Evolutionary conservation across 352 stramenopile species (phyloP).

Genomic region (Phytophthora parvispora): DNA sequence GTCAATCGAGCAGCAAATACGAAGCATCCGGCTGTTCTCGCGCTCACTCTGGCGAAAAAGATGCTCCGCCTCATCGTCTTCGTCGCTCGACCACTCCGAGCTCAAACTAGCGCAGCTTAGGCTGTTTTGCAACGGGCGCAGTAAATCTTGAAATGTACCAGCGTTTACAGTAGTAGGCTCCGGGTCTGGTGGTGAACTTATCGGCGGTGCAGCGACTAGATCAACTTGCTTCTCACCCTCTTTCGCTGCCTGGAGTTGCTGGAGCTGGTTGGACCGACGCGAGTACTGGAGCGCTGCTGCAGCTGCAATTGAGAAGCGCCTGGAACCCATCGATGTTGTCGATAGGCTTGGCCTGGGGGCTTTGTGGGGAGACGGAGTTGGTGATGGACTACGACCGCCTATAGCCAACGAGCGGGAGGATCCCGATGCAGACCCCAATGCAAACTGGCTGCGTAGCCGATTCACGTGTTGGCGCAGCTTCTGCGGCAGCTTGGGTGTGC

Average conservation of each 20-base stretch:
- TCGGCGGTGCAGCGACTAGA: background rate
- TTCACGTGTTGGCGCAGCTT: constrained; percentile 68
- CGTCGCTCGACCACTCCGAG: constrained; percentile 42
- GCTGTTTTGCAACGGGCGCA: constrained; percentile 66
- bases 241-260: constrained; percentile 33
- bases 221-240: constrained; percentile 16
- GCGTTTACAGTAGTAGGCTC: constrained; percentile 5
- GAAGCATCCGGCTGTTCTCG: constrained; percentile 64
- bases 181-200: background rate
- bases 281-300: constrained; percentile 42
- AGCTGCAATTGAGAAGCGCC: constrained; percentile 26
- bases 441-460: constrained; percentile 57
- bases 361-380: constrained; percentile 13
- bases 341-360: constrained; percentile 12
- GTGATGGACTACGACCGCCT: constrained; percentile 19
- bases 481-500: constrained; percentile 49
- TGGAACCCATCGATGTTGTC: constrained; percentile 11
- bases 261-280: constrained; percentile 42
- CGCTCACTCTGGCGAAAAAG: constrained; percentile 53
- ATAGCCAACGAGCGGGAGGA: constrained; percentile 22
- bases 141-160: constrained; percentile 54
- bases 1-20: constrained; percentile 75
- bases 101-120: constrained; percentile 55
- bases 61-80: constrained; percentile 49
- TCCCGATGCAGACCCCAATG: constrained; percentile 21